Base-by-base conservation (phyloP, 768 basidiomycete genomes). In the Rhodosporidiobolus sp. region DNA sequence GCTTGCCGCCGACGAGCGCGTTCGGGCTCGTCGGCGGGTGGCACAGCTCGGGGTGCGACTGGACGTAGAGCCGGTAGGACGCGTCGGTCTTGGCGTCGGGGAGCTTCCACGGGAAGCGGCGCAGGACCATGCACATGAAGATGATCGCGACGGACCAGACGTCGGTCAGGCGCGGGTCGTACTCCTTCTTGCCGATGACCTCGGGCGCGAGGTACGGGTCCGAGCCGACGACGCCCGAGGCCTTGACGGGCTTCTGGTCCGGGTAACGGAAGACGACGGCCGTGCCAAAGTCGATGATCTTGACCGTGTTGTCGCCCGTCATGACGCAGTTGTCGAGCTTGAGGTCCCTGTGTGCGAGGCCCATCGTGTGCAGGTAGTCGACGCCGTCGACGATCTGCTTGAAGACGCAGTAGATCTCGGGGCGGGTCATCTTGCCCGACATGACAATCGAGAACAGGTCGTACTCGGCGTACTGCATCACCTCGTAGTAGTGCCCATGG, bases 241-340 rank as follows among this genome's bases (percentile, higher is more conserved):
- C 92, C 65, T 84, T 85, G 74, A 90, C 84, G 62, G 85, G 85
- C 72, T 86, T 86, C 82, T 93, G 77, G 69, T 94, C 95, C 1
- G 96, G 96, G 79, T 98, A 99, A 77, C 96, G 93, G 83, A 99
- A 99, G 70, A 99, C 94, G 74, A 94, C 94, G n/a, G 96, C 96
- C 10, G 96, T 99, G 63, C 96, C 96, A 83, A 99, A 99, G 82
- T 99, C 96, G 83, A 99, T 99, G 76, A 99, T 86, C 81, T 99
- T 99, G 84, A 99, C 92, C 76, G 96, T 87, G 79, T 97, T 93
- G 79, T 89, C 86, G 6, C 84, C 84, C n/a, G 91, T 95, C 92
- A 99, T 96, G 83, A 99, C 96, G 82, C 96, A 98, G 81, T 99
- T 99, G 84, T 99, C 96, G 71, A 99, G 90, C 82, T 99, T 99